Evolutionary conservation across 208 protist species (phyloP), one percentile per base, ranked within the genome.

Genomic region (Crithidia fasciculata): DNA sequence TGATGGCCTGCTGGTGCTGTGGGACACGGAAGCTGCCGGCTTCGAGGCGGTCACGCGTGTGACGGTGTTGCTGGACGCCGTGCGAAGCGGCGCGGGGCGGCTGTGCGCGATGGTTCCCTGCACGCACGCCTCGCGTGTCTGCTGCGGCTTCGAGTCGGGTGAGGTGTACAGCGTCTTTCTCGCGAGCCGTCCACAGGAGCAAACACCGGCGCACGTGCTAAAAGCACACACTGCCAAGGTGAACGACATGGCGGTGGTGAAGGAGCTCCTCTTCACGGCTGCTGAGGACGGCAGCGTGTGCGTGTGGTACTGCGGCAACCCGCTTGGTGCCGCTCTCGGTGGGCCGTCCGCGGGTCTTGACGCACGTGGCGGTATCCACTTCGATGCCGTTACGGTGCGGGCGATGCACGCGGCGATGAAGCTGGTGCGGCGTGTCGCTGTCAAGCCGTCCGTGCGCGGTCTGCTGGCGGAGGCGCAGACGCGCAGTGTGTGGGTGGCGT

Each of bases 1-100:
- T 18, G 89, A 95, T 53, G 91, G 90, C 43, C 52, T 83, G 28
- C 53, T 97, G 49, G 83, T 96, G 5, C 84, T 91, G 44, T 97
- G 93, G 93, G 93, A 91, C 68, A 81, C 69, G 3, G 89, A 93
- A 70, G 63, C 73, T 19, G 75, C 78, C 9, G 86, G 85, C 70
- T 94, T 94, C 75, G 93, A 95, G 69, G 91, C 88, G n/a, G 87
- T 93, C 44, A 86, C 82, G 28, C 79, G 82, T 2, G 79, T 85
- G 5, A 64, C 72, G 55, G 63, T 68, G 44, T 63, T 72, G 49
- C 54, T 74, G 49, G 71, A 73, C 18, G 70, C 40, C 8, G 61
- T 58, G 36, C 70, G 76, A 13, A 60, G 57, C 15, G 58, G 65
- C 16, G 63, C 76, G 16, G 65, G 69, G 16, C 2, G 8, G 54